A percentile compares a stretch with the other conserved stretches of the same genome.
These are phyloP conservation scores for Penicillium sp. DNA, from an alignment of 2,329 filamentous ascomycete genomes.

Conservation along the genomic window DNA sequence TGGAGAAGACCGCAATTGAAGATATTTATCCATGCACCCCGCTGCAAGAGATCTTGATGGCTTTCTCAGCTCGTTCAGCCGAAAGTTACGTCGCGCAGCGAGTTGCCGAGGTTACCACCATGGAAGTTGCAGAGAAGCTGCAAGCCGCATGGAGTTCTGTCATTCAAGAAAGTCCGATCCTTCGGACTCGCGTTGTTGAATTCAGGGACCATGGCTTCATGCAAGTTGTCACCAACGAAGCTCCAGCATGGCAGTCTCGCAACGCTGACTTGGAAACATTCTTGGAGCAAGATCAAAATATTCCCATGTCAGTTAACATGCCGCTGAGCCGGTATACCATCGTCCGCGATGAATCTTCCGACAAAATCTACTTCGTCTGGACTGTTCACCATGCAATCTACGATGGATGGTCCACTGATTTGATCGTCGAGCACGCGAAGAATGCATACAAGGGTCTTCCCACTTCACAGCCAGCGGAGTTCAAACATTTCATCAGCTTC, in stretches of 20 bases:
- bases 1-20: conserved; percentile 19
- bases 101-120: conserved; percentile 30
- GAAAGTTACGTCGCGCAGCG: conserved; percentile 44
- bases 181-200: conserved; percentile 43
- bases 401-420: conserved; percentile 22
- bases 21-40: conserved; percentile 37
- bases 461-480: conserved; percentile 23
- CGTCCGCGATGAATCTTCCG: conserved; percentile 18
- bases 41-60: conserved; percentile 40
- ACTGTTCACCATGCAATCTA: conserved; percentile 53
- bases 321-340: conserved; percentile 30
- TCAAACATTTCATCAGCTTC: conserved; percentile 53
- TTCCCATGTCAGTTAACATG: conserved; percentile 25
- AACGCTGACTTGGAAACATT: conserved; percentile 27
- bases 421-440: conserved; percentile 34
- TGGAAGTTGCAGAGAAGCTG: conserved; percentile 31
- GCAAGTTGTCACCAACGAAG: conserved; percentile 31
- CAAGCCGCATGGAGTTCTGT: conserved; percentile 40
- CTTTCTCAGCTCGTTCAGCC: conserved; percentile 39
- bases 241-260: conserved; percentile 17
- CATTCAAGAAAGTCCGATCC: conserved; percentile 38
- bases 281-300: conserved; percentile 41
- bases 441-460: conserved; percentile 21
- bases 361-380: conserved; percentile 44
- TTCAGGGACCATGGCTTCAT: conserved; percentile 16